Evolutionary conservation across 2,329 filamentous ascomycete species (phyloP), one percentile per base, ranked within the genome.

Genomic region (Chaetomiaceae sp.): DNA sequence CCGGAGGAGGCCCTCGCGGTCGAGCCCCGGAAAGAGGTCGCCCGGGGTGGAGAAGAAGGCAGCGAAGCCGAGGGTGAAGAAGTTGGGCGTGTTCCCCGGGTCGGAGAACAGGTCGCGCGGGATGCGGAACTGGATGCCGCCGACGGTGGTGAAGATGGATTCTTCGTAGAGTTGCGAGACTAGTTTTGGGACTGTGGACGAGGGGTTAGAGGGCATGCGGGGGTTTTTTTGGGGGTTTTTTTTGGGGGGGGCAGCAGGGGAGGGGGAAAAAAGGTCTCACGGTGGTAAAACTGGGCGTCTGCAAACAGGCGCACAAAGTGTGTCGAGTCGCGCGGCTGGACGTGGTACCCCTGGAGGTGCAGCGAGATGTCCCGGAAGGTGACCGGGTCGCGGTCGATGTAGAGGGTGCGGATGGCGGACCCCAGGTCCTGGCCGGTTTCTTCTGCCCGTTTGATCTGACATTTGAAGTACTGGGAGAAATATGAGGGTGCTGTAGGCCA

Each of bases 251-350:
- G n/a, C n/a, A n/a, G n/a, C n/a, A n/a, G 20, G 23, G 23, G 18
- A 18, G 7, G 43, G 11, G 16, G 38, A 23, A 69, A 18, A 18
- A 32, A 25, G 8, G 41, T 42, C 82, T 66, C 74, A 90, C 87
- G 73, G 65, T 82, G 90, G 71, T 96, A 97, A 71, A 96, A 96
- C 66, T 96, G 92, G 1, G 92, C 90, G 70, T 97, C 92, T 18
- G 91, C 90, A 69, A 95, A 96, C 27, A 97, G 75, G 53, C 88
- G 90, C 62, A 96, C 91, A 69, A 92, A 96, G 69, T 96, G 89
- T 49, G 84, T 81, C 46, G 87, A 88, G 71, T 96, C 87, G 57
- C 82, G 81, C 2, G 92, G 91, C 51, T 80, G 78, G 55, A 96
- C 80, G 72, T 95, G 87, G 69, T 97, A 97, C 41, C 92, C 89